Conservation (phyloP, 2,329 filamentous ascomycete species). For the Sporothrix humicola region DNA sequence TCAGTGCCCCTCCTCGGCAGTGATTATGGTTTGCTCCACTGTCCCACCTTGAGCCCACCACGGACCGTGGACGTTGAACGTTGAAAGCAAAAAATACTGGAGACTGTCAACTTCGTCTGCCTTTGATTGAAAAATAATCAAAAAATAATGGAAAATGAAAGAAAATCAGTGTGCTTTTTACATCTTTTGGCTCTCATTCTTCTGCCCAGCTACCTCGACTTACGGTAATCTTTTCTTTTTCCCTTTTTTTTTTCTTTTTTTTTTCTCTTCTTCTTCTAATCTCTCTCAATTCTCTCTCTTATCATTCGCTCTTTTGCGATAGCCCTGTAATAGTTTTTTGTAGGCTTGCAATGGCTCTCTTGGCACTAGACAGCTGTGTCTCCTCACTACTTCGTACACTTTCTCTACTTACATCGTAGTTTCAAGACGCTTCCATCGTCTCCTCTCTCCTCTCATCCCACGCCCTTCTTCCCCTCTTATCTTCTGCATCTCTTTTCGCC, state of each 20-base stretch:
- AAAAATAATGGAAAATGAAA: too few species aligned
- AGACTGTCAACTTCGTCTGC: background rate
- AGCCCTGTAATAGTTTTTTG: background rate
- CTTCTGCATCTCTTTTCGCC: too few species aligned
- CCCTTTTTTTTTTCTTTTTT: background rate
- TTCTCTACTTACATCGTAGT: background rate
- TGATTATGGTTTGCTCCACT: too few species aligned
- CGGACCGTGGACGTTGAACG: constrained; percentile 4
- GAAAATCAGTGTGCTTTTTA: background rate
- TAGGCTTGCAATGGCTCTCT: background rate
- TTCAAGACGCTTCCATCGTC: too few species aligned
- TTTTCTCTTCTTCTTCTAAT: background rate
- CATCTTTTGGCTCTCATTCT: background rate
- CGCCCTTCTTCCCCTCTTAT: too few species aligned
- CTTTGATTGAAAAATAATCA: too few species aligned
- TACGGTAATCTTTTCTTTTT: background rate
- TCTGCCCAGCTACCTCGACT: background rate
- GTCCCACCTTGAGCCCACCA: background rate
- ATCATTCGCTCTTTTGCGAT: constrained; percentile 4
- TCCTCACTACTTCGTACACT: too few species aligned
- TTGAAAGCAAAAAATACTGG: background rate
- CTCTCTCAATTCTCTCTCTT: background rate
- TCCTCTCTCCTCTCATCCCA: too few species aligned
- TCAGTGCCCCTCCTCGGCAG: background rate
- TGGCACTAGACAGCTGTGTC: background rate